Conservation (phyloP, 208 protist genomes). For the Trypanosomatidae sp. region DNA sequence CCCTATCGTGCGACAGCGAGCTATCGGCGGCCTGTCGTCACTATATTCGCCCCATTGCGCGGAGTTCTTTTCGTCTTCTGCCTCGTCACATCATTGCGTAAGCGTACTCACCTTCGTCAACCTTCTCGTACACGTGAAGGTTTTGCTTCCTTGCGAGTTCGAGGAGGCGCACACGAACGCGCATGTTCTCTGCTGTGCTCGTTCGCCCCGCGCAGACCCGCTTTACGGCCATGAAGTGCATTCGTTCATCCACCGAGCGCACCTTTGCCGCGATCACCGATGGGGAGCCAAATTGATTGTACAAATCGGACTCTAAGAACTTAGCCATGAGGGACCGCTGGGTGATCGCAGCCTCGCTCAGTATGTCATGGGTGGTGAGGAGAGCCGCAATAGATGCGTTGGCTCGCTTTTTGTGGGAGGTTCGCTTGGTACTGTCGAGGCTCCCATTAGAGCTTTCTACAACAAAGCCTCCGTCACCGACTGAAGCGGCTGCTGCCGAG, state of each 20-base stretch:
- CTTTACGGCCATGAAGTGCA: slow-evolving; percentile 71
- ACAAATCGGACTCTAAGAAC: slow-evolving; percentile 56
- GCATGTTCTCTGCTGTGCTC: neutral
- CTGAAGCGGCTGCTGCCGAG: neutral
- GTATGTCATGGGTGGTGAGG: slow-evolving; percentile 52
- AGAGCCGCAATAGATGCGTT: slow-evolving; percentile 33
- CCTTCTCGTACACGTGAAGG: slow-evolving; percentile 68
- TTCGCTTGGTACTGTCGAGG: neutral
- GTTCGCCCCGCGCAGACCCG: slow-evolving; percentile 11
- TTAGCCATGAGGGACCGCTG: slow-evolving; percentile 61
- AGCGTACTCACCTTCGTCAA: slow-evolving; percentile 46
- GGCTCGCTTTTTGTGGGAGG: neutral
- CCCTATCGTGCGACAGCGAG: neutral
- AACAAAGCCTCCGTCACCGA: neutral
- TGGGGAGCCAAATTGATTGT: slow-evolving; percentile 26
- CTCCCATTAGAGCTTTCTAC: neutral
- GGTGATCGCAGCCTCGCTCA: slow-evolving; percentile 37
- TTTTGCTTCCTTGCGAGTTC: slow-evolving; percentile 34
- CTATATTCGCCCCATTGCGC: neutral
- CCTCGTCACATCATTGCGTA: slow-evolving; percentile 1
- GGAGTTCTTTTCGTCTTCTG: neutral
- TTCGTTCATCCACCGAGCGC: slow-evolving; percentile 23
- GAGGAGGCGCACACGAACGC: slow-evolving; percentile 23
- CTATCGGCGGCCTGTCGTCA: neutral
- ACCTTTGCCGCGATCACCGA: slow-evolving; percentile 24